Base-by-base conservation (phyloP, 2,329 filamentous ascomycete species). In the Alternaria hordeiaustralica region DNA sequence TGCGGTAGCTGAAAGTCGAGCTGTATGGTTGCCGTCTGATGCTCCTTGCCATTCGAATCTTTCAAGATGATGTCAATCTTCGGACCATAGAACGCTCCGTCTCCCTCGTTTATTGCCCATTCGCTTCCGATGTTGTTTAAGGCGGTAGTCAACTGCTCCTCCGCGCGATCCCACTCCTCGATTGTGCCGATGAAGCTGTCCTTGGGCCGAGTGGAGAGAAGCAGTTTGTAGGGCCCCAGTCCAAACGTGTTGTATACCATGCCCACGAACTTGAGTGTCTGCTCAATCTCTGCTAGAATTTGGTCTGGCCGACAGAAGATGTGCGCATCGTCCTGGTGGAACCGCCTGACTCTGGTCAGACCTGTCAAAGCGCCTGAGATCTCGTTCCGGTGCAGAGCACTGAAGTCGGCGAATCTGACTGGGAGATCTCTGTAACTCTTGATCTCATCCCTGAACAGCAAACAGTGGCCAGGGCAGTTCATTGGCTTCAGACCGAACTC, bases 241-340 rank as follows among this genome's bases (percentile, higher is more conserved):
- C 86, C 85, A 64, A 96, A 88, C 0, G 90, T 89, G 21, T 84
- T 83, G 78, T 95, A 94, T 0, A 92, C 88, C 72, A 89, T 87
- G 56, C 88, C 86, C 54, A 95, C 89, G 77, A 96, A 95, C 36
- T 90, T 88, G 49, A 96, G 80, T 2, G 92, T 93, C 64, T 87
- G 87, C 58, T 86, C 85, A 60, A 96, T 95, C 80, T 96, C 92
- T 4, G 87, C 83, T 68, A 89, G 84, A 61, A 95, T 92, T 79
- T 96, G 92, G 50, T 86, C 84, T 6, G 91, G 91, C 1, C 91
- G 88, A 78, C 93, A 96, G 79, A 97, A 97, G 66, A 97, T 96
- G 79, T 97, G 93, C 6, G 92, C 92, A 76, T 97, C 93, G 77
- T 97, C 94, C 77, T 97, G 94, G 79, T 96, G 92, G 79, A 97